Conservation (phyloP, 805 yeast genomes). For the Metschnikowia lochheadii region DNA sequence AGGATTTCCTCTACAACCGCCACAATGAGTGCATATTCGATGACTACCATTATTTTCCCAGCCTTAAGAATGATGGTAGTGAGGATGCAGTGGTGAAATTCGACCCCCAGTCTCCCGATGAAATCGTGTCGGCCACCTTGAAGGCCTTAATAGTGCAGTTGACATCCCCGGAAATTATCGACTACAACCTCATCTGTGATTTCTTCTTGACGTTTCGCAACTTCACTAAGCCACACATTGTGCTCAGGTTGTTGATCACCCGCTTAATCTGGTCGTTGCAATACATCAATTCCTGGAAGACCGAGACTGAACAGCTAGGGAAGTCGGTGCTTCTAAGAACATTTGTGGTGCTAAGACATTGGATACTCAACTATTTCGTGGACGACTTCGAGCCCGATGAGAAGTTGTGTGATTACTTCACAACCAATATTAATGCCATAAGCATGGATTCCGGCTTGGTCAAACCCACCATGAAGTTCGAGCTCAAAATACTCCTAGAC, state of each 20-base stretch:
- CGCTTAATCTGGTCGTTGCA: conserved; percentile 72
- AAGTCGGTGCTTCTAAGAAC: conserved; percentile 70
- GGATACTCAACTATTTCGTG: conserved; percentile 82
- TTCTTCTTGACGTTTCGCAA: conserved; percentile 80
- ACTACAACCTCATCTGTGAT: conserved; percentile 76
- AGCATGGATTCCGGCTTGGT: conserved; percentile 29
- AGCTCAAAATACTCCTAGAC: conserved; percentile 34
- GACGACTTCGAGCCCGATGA: conserved; percentile 58
- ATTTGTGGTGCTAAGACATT: conserved; percentile 82
- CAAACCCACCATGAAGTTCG: conserved; percentile 27
- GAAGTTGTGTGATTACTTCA: conserved; percentile 39
- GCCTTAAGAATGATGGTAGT: conserved; percentile 17
- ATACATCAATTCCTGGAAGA: conserved; percentile 28
- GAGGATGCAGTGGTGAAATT: conserved; percentile 26
- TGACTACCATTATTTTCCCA: conserved; percentile 33
- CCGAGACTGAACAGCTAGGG: conserved; percentile 43
- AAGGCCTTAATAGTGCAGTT: conserved; percentile 52
- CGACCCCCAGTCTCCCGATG: conserved; percentile 30
- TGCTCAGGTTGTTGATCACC: conserved; percentile 58
- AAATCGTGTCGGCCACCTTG: conserved; percentile 36
- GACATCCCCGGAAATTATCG: conserved; percentile 70
- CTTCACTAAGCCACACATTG: conserved; percentile 54
- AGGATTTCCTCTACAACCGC: conserved; percentile 26
- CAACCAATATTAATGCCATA: conserved; percentile 44
- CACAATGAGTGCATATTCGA: conserved; percentile 39